A percentile compares a stretch with the other conserved stretches of the same genome.
Evolutionary conservation across 2,329 filamentous ascomycete species (phyloP).

Genomic region (Claviceps spartinae): DNA sequence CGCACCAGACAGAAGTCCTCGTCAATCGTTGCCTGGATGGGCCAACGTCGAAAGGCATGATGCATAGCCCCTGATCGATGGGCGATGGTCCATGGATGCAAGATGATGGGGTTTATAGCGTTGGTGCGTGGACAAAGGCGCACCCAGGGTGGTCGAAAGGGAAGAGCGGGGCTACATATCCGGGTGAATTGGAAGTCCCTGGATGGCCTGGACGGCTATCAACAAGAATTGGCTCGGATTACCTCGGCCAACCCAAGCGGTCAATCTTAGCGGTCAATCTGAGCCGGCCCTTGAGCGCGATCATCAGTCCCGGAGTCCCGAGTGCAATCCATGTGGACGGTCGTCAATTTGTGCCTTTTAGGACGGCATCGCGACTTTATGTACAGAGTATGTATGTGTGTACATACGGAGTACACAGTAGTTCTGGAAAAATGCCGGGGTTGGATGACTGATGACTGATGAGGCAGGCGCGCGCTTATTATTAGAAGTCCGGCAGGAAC

Average conservation of each 20-base stretch:
- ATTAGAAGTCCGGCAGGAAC: too few species aligned
- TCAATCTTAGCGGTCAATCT: too few species aligned
- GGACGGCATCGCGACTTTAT: not conserved
- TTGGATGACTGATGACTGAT: not conserved
- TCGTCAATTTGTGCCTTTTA: not conserved
- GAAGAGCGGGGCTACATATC: not conserved
- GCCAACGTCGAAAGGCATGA: not conserved
- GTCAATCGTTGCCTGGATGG: not conserved
- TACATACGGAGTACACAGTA: too few species aligned
- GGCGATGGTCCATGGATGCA: too few species aligned
- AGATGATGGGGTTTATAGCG: not conserved
- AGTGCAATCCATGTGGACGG: not conserved
- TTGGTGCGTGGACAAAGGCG: not conserved
- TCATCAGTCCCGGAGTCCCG: too few species aligned
- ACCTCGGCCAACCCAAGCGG: too few species aligned
- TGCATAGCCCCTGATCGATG: too few species aligned
- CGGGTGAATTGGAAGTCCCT: not conserved
- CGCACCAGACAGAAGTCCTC: too few species aligned
- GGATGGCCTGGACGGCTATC: too few species aligned
- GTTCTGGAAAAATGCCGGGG: not conserved
- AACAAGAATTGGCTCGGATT: too few species aligned
- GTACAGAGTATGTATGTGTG: too few species aligned
- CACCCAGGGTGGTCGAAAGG: not conserved
- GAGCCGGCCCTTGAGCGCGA: too few species aligned
- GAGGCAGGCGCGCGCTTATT: slow-evolving; percentile 5